Evolutionary conservation across 179 eudicot species (phyloP).

Genomic region (Heliamphora pulchella): DNA sequence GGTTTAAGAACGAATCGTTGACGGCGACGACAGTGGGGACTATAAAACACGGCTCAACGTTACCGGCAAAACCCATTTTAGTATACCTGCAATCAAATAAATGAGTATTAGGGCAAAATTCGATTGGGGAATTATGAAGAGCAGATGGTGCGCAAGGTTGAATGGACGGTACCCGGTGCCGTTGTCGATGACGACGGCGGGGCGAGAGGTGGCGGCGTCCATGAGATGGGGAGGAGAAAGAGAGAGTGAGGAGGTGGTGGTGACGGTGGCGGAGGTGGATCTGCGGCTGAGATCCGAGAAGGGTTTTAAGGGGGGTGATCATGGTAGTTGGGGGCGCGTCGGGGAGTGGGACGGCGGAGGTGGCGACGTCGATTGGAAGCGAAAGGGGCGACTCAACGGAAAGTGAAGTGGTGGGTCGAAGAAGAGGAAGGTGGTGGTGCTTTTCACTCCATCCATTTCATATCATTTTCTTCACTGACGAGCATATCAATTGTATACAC

Average conservation of each 20-base stretch:
- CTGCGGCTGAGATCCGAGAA: conserved; percentile 48
- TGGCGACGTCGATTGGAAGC: conserved; percentile 20
- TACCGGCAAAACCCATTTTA: conserved; percentile 96
- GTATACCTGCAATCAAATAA: conserved; percentile 60
- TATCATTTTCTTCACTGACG: conserved; percentile 15
- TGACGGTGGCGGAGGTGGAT: conserved; percentile 25
- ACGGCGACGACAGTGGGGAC: conserved; percentile 77
- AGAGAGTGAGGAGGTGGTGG: conserved; percentile 5
- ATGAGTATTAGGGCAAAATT: conserved; percentile 2
- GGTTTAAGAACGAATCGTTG: conserved; percentile 74
- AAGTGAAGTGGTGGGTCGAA: conserved; percentile 1
- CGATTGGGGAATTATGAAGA: conserved; percentile 26
- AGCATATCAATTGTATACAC: neutral
- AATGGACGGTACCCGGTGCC: conserved; percentile 64
- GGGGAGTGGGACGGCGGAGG: conserved; percentile 10
- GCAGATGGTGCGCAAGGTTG: conserved; percentile 15
- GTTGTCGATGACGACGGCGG: conserved; percentile 86
- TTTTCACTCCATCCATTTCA: conserved; percentile 21
- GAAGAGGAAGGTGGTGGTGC: conserved; percentile 11
- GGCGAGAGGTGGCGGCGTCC: conserved; percentile 74
- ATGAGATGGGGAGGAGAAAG: conserved; percentile 27
- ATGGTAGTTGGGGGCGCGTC: conserved; percentile 32
- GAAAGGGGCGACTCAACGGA: conserved; percentile 23
- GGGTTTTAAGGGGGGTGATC: conserved; percentile 35
- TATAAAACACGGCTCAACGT: conserved; percentile 85